A percentile compares a stretch with the other conserved stretches of the same genome.
Evolutionary conservation across 2,329 filamentous ascomycete genomes (phyloP).

Genomic region (Ceratocystis papillata): DNA sequence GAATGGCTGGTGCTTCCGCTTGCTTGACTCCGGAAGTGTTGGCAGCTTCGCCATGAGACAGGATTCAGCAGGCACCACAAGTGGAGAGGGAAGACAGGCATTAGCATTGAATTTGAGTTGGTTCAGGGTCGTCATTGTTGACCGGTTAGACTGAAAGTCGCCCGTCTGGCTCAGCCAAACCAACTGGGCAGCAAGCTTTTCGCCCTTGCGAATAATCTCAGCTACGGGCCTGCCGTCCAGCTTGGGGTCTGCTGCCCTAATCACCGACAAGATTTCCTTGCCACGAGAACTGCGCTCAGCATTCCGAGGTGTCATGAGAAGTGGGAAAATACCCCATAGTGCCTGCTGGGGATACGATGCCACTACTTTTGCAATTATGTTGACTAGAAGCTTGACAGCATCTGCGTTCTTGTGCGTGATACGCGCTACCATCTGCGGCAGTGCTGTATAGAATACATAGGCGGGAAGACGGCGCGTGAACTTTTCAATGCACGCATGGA

Average conservation of each 20-base stretch:
- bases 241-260: slow-evolving; percentile 31
- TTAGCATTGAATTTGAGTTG: slow-evolving; percentile 66
- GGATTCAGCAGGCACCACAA: slow-evolving; percentile 82
- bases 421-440: slow-evolving; percentile 90
- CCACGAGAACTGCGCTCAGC: slow-evolving; percentile 36
- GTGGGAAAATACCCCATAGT: slow-evolving; percentile 79
- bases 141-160: slow-evolving; percentile 57
- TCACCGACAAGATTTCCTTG: slow-evolving; percentile 38
- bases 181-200: slow-evolving; percentile 73
- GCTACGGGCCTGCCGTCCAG: slow-evolving; percentile 32
- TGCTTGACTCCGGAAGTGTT: slow-evolving; percentile 52
- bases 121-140: slow-evolving; percentile 59
- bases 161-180: slow-evolving; percentile 70
- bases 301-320: slow-evolving; percentile 61
- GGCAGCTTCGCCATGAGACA: slow-evolving; percentile 77
- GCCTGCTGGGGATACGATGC: slow-evolving; percentile 80
- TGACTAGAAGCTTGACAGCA: slow-evolving; percentile 65
- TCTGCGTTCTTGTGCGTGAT: slow-evolving; percentile 75
- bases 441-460: slow-evolving; percentile 68
- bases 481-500: slow-evolving; percentile 69
- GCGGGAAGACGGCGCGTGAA: slow-evolving; percentile 62
- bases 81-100: slow-evolving; percentile 66
- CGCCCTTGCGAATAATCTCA: slow-evolving; percentile 62
- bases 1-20: slow-evolving; percentile 75
- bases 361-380: slow-evolving; percentile 79